A percentile compares a stretch with the other conserved stretches of the same genome.
Evolutionary conservation across 2,329 filamentous ascomycete genomes (phyloP).

Genomic region (Phoma herbarum): DNA sequence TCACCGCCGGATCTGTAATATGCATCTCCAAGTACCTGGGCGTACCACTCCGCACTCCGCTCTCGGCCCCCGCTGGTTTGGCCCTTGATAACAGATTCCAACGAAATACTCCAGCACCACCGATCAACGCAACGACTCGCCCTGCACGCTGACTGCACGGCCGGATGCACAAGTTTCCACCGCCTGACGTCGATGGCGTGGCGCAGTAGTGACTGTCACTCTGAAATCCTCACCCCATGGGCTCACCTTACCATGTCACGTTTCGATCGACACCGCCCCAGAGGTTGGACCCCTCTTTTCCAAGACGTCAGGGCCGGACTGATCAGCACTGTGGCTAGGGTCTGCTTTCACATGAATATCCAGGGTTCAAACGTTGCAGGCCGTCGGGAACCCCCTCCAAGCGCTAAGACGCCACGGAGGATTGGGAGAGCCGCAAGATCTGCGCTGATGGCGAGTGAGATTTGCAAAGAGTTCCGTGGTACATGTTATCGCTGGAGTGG

Average conservation of each 20-base stretch:
- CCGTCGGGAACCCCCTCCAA: neutral
- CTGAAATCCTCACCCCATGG: slow-evolving; percentile 16
- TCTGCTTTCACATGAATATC: slow-evolving; percentile 19
- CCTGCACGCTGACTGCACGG: slow-evolving; percentile 5
- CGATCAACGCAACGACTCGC: slow-evolving; percentile 9
- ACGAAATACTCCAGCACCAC: neutral
- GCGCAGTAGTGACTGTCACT: slow-evolving; percentile 2
- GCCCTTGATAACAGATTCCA: slow-evolving; percentile 10
- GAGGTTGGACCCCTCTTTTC: slow-evolving; percentile 19
- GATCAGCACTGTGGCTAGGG: slow-evolving; percentile 18
- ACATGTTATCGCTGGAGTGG: slow-evolving; percentile 5
- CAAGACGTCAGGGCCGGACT: slow-evolving; percentile 15
- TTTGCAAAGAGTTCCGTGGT: neutral
- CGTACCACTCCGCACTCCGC: slow-evolving; percentile 9
- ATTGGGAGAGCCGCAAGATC: slow-evolving; percentile 23
- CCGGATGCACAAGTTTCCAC: slow-evolving; percentile 1
- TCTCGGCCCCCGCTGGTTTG: slow-evolving; percentile 6
- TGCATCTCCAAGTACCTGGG: slow-evolving; percentile 13
- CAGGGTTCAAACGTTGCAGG: slow-evolving; percentile 12
- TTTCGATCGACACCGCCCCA: slow-evolving; percentile 13
- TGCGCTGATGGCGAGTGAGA: slow-evolving; percentile 4
- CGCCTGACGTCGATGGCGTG: slow-evolving; percentile 12
- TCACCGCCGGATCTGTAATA: slow-evolving; percentile 7
- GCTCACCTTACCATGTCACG: slow-evolving; percentile 13
- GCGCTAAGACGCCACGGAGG: slow-evolving; percentile 6